phyloP scores from a whole-genome alignment of 2,329 filamentous ascomycete species.

The Paracamarosporium sp. region DNA sequence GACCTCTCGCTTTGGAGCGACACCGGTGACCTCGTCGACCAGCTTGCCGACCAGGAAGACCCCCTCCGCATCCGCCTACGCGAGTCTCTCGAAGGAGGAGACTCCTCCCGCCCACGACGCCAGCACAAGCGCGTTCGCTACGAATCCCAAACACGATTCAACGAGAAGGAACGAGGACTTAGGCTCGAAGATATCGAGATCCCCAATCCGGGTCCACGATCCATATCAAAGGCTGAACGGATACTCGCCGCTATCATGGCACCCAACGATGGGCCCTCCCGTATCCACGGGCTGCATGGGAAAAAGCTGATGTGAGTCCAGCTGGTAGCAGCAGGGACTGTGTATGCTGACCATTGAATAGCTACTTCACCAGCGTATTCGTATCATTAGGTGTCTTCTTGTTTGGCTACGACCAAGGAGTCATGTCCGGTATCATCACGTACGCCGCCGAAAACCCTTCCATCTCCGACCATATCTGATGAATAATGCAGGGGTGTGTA shows the following conservation, averaged over 20 bases:
- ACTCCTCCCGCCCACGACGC: slow-evolving; percentile 52
- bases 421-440: slow-evolving; percentile 82
- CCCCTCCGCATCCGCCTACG: slow-evolving; percentile 75
- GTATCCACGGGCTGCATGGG: slow-evolving; percentile 91
- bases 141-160: slow-evolving; percentile 55
- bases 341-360: slow-evolving; percentile 47
- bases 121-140: slow-evolving; percentile 75
- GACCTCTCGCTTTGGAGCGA: slow-evolving; percentile 89
- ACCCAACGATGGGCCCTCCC: slow-evolving; percentile 69
- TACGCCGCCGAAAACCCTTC: slow-evolving; percentile 51
- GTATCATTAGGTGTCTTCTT: slow-evolving; percentile 86
- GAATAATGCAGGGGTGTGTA: slow-evolving; percentile 70
- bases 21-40: slow-evolving; percentile 93
- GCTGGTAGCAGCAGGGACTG: slow-evolving; percentile 26
- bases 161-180: slow-evolving; percentile 53
- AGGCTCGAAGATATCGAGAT: slow-evolving; percentile 80
- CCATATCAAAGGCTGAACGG: slow-evolving; percentile 71
- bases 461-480: slow-evolving; percentile 35
- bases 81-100: slow-evolving; percentile 69
- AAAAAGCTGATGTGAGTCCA: slow-evolving; percentile 83
- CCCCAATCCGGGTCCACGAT: slow-evolving; percentile 70
- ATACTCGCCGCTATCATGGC: slow-evolving; percentile 86
- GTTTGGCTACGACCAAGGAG: slow-evolving; percentile 89
- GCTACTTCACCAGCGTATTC: slow-evolving; percentile 94
- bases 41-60: slow-evolving; percentile 82